Evolutionary conservation across 2,329 filamentous ascomycete genomes (phyloP).

Genomic region (Trichoderma sp.): DNA sequence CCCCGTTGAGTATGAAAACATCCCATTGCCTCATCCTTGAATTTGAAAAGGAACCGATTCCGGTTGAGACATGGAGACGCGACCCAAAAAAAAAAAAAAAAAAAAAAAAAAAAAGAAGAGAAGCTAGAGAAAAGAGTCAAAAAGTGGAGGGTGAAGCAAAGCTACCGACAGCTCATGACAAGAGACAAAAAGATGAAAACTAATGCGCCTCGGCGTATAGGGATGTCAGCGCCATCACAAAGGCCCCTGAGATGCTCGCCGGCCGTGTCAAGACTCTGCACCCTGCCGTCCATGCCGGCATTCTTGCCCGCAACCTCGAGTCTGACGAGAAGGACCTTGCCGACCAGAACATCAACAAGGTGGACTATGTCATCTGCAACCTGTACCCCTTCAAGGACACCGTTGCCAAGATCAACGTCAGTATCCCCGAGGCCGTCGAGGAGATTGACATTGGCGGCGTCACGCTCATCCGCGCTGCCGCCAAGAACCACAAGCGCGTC

Average conservation of each 20-base stretch:
- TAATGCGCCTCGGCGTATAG: conserved; percentile 46
- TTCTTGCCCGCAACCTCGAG: conserved; percentile 89
- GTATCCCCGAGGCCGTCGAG: conserved; percentile 92
- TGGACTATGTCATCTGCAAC: conserved; percentile 97
- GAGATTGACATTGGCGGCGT: conserved; percentile 99
- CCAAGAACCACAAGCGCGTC: conserved; percentile 96
- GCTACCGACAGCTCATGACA: background rate
- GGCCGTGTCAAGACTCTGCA: conserved; percentile 89
- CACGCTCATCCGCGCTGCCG: conserved; percentile 91
- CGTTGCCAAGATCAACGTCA: conserved; percentile 94
- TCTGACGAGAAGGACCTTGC: conserved; percentile 97
- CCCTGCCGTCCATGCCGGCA: conserved; percentile 86
- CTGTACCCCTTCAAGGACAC: conserved; percentile 99
- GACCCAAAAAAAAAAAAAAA: background rate
- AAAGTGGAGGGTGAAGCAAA: background rate
- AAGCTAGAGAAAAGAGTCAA: background rate
- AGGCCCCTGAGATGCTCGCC: conserved; percentile 94
- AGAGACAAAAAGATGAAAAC: conserved; percentile 12
- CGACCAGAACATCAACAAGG: conserved; percentile 91
- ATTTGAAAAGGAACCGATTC: background rate
- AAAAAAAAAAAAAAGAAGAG: background rate
- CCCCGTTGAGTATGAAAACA: conserved; percentile 75
- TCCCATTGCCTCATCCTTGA: conserved; percentile 3
- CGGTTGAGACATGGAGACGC: conserved; percentile 6
- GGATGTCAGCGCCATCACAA: conserved; percentile 96